Evolutionary conservation across 129 eudicot species (phyloP).

Genomic region (Artemisia annua): DNA sequence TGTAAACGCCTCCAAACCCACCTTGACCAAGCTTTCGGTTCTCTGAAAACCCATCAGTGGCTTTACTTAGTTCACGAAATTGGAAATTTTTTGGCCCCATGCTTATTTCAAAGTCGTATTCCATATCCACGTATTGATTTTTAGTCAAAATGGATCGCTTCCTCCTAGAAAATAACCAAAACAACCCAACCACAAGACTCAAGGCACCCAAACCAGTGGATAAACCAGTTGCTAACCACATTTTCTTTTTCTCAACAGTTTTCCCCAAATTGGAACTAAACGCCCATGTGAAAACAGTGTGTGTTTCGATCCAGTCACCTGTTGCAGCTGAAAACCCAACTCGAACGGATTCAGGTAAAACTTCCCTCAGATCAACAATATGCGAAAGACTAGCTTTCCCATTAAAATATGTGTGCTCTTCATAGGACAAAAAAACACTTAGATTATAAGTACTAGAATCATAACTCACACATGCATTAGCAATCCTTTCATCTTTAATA

Average conservation of each 20-base stretch:
- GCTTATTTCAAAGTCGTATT: slow-evolving; percentile 38
- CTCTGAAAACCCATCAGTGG: slow-evolving; percentile 44
- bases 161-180: slow-evolving; percentile 35
- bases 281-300: slow-evolving; percentile 41
- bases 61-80: slow-evolving; percentile 35
- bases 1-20: slow-evolving; percentile 61
- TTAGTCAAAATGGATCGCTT: slow-evolving; percentile 13
- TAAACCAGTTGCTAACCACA: slow-evolving; percentile 27
- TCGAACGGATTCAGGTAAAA: slow-evolving; percentile 41
- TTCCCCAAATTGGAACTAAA: slow-evolving; percentile 39
- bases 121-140: slow-evolving; percentile 18
- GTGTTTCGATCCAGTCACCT: slow-evolving; percentile 40
- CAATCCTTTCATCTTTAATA: slow-evolving; percentile 35
- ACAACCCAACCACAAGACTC: slow-evolving; percentile 23
- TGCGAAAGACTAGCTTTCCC: slow-evolving; percentile 36
- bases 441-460: slow-evolving; percentile 38
- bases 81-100: slow-evolving; percentile 47
- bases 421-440: slow-evolving; percentile 47
- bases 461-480: slow-evolving; percentile 50
- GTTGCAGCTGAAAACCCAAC: slow-evolving; percentile 59
- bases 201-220: slow-evolving; percentile 27
- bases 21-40: slow-evolving; percentile 59
- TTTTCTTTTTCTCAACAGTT: slow-evolving; percentile 14
- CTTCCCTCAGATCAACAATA: slow-evolving; percentile 37
- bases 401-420: neutral